A percentile compares a stretch with the other conserved stretches of the same genome.
These are phyloP conservation scores for Fomitopsis serialis DNA, from an alignment of 768 basidiomycete species.

Conservation along the genomic window DNA sequence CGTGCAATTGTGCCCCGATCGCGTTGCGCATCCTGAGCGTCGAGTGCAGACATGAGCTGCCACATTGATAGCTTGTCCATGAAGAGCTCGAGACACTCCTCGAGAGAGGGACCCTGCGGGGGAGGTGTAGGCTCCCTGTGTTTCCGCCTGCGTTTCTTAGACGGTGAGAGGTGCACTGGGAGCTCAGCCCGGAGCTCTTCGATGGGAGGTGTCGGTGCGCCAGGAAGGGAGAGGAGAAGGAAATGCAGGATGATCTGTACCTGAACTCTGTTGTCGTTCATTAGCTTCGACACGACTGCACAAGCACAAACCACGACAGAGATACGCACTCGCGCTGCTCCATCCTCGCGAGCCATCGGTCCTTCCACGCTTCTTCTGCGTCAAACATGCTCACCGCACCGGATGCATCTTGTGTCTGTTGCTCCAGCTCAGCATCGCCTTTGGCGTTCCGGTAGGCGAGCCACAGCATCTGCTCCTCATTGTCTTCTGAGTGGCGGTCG, in stretches of 20 bases:
- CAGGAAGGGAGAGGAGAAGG: conserved; percentile 58
- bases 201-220: conserved; percentile 20
- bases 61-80: conserved; percentile 79
- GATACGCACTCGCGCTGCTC: conserved; percentile 45
- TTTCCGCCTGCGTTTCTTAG: conserved; percentile 22
- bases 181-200: background rate
- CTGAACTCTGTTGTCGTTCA: conserved; percentile 40
- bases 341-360: conserved; percentile 55
- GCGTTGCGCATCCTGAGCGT: conserved; percentile 18
- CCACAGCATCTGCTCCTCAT: conserved; percentile 77
- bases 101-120: conserved; percentile 20
- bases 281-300: too few species aligned
- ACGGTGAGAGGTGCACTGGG: conserved; percentile 13
- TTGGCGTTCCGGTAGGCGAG: conserved; percentile 62
- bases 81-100: conserved; percentile 61
- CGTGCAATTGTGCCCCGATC: conserved; percentile 5
- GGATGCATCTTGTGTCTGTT: background rate
- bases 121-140: conserved; percentile 7
- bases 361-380: conserved; percentile 47
- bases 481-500: conserved; percentile 41
- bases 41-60: conserved; percentile 51
- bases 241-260: conserved; percentile 72
- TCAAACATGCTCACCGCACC: conserved; percentile 17
- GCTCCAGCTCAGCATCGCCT: conserved; percentile 17
- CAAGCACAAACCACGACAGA: too few species aligned